phyloP scores from a whole-genome alignment of 371 early-diverging fungal genomes.

The Actinomortierella ambigua region DNA sequence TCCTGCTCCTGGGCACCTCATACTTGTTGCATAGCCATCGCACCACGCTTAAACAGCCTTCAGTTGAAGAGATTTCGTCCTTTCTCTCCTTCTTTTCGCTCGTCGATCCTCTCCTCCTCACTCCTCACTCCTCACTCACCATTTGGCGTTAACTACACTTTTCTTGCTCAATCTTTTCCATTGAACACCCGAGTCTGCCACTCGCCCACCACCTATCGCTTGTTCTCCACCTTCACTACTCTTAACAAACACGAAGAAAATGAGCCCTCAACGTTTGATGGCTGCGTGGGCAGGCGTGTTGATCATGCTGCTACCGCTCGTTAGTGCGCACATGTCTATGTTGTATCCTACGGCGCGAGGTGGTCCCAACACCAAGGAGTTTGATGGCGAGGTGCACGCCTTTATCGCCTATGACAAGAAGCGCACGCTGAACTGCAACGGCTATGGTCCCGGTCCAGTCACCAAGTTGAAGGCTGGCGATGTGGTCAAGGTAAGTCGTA shows the following conservation, averaged over 20 bases:
- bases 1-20: too few relatives aligned
- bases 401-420: conserved; percentile 15
- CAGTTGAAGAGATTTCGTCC: too few relatives aligned
- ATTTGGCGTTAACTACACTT: background rate
- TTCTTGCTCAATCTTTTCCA: background rate
- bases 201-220: background rate
- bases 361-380: conserved; percentile 8
- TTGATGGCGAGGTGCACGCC: conserved; percentile 19
- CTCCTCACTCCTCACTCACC: background rate
- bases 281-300: background rate
- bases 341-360: conserved; percentile 26
- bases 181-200: background rate
- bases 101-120: background rate
- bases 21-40: too few relatives aligned
- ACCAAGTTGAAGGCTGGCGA: conserved; percentile 31
- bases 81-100: background rate
- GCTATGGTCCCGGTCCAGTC: conserved; percentile 19
- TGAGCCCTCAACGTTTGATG: conserved; percentile 6
- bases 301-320: background rate
- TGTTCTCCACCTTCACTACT: background rate
- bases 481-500: conserved; percentile 18
- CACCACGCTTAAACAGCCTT: too few relatives aligned
- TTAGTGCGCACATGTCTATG: conserved; percentile 24
- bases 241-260: conserved; percentile 10
- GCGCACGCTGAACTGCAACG: conserved; percentile 23